A percentile compares a stretch with the other conserved stretches of the same genome.
phyloP scores from a whole-genome alignment of 2,329 filamentous ascomycete species.

The Pyricularia grisea region DNA sequence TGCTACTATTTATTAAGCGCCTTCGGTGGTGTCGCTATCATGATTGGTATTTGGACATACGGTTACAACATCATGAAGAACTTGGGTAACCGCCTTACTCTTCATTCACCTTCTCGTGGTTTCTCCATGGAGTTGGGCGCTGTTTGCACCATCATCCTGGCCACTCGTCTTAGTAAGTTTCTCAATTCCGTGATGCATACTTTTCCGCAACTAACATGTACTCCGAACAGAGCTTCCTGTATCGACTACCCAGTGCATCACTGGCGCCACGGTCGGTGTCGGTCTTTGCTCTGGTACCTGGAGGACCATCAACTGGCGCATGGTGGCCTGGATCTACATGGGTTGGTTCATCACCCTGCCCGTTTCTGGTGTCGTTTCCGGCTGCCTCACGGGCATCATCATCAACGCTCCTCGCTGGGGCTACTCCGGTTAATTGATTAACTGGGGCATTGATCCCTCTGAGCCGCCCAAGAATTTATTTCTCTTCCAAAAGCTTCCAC shows the following conservation, averaged over 20 bases:
- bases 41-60: slow-evolving; percentile 50
- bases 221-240: slow-evolving; percentile 51
- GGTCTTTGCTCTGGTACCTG: slow-evolving; percentile 50
- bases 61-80: slow-evolving; percentile 56
- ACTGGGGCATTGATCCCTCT: neutral
- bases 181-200: neutral
- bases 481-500: neutral
- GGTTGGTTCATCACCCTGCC: slow-evolving; percentile 55
- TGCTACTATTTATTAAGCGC: no score
- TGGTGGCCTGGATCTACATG: slow-evolving; percentile 49
- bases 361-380: slow-evolving; percentile 44
- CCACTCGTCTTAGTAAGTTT: slow-evolving; percentile 44
- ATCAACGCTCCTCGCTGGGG: slow-evolving; percentile 49
- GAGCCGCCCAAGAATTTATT: no score
- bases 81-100: slow-evolving; percentile 47
- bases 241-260: slow-evolving; percentile 57
- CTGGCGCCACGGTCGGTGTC: slow-evolving; percentile 52
- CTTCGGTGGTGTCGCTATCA: slow-evolving; percentile 22
- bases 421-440: neutral
- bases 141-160: slow-evolving; percentile 49
- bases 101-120: slow-evolving; percentile 37
- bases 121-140: slow-evolving; percentile 28
- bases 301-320: slow-evolving; percentile 53
- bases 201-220: no score
- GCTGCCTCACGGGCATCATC: slow-evolving; percentile 52